These are phyloP conservation scores for Didymella glomerata DNA, from an alignment of 2,329 filamentous ascomycete genomes.

Conservation along the genomic window DNA sequence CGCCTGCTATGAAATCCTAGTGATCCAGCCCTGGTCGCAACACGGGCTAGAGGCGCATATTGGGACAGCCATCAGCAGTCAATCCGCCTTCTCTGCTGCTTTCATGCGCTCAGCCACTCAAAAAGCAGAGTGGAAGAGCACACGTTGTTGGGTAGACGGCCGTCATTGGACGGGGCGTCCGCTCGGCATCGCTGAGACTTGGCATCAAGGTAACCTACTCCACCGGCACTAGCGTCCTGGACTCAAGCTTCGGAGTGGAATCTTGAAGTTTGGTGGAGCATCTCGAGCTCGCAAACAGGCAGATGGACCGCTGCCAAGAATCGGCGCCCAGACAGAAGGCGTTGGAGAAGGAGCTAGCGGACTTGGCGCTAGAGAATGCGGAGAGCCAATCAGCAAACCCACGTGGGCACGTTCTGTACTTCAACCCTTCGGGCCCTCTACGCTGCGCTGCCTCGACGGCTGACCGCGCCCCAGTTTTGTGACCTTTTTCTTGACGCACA, in stretches of 20 bases:
- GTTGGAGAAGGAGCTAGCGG: constrained; percentile 15
- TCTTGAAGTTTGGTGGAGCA: constrained; percentile 18
- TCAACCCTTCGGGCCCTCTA: constrained; percentile 8
- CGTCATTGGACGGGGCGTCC: constrained; percentile 25
- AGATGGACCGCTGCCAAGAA: constrained; percentile 17
- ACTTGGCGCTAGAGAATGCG: constrained; percentile 13
- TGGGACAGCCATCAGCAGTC: constrained; percentile 21
- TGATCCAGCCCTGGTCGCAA: constrained; percentile 25
- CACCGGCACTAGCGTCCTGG: constrained; percentile 16
- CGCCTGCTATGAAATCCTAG: constrained; percentile 16
- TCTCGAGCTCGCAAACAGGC: constrained; percentile 15
- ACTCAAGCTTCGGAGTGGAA: constrained; percentile 26
- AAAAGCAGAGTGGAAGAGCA: constrained; percentile 21
- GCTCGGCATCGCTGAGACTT: constrained; percentile 19
- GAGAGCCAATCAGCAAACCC: constrained; percentile 22
- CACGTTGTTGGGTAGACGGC: constrained; percentile 24
- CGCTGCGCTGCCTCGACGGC: constrained; percentile 5
- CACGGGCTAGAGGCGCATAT: constrained; percentile 21
- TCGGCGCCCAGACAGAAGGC: constrained; percentile 20
- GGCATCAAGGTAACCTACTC: constrained; percentile 14
- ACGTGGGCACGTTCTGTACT: constrained; percentile 16
- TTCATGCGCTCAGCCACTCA: constrained; percentile 24
- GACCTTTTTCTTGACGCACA: constrained; percentile 14
- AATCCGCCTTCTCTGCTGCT: constrained; percentile 19
- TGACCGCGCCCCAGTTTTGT: constrained; percentile 17